phyloP scores from a whole-genome alignment of 352 stramenopile genomes.

The Stephanocyclus meneghinianus region DNA sequence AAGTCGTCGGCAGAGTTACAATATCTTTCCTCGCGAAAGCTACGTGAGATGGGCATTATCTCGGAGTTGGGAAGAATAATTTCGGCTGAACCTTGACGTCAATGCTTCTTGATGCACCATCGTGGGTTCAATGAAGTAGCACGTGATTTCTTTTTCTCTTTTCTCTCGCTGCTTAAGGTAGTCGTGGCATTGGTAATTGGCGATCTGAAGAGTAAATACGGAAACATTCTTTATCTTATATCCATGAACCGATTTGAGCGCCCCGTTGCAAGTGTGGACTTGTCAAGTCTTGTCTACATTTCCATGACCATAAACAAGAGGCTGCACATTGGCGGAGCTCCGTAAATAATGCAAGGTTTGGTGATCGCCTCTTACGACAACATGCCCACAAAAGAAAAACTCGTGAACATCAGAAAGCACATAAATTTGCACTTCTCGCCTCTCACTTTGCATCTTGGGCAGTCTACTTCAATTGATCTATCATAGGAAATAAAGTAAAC shows the following conservation, averaged over 20 bases:
- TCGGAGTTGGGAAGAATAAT: constrained; percentile 63
- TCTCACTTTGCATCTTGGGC: background rate
- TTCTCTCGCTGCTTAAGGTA: too few species aligned
- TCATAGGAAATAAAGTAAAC: background rate
- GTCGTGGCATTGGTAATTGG: too few species aligned
- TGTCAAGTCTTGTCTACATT: too few species aligned
- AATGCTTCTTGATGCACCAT: background rate
- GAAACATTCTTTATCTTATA: too few species aligned
- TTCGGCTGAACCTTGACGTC: too few species aligned
- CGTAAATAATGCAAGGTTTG: too few species aligned
- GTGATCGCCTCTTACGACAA: background rate
- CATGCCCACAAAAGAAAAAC: background rate
- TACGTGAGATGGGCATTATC: constrained; percentile 66
- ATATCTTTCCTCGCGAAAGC: constrained; percentile 47
- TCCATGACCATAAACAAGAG: too few species aligned
- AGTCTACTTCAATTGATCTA: background rate
- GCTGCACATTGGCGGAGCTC: too few species aligned
- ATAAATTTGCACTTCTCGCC: background rate
- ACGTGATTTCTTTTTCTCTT: background rate
- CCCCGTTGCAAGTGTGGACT: too few species aligned
- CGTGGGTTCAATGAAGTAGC: background rate
- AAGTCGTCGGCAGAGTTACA: constrained; percentile 15
- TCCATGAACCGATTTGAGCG: too few species aligned
- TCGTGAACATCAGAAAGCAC: too few species aligned
- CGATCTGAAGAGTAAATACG: too few species aligned